Conservation (phyloP, 2,329 filamentous ascomycete species). For the Pezicula rhizophila region DNA sequence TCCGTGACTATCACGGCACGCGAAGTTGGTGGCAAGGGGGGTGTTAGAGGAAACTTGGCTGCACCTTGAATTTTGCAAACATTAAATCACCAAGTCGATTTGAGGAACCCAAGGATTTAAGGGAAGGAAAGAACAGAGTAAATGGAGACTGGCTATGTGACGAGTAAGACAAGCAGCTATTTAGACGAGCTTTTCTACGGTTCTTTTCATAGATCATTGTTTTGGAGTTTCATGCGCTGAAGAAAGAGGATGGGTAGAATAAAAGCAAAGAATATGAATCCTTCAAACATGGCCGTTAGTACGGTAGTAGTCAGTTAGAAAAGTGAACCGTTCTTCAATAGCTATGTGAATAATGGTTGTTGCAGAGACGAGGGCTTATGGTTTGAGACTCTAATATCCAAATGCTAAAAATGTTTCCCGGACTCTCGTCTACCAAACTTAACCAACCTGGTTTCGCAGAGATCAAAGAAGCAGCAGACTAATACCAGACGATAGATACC, state of each 20-base stretch:
- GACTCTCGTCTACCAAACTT: background rate
- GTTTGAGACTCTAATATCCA: no score
- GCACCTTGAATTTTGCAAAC: slow-evolving; percentile 18
- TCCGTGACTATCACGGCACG: slow-evolving; percentile 73
- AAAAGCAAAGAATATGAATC: background rate
- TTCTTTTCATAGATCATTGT: background rate
- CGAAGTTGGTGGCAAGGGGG: slow-evolving; percentile 59
- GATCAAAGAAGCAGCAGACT: no score
- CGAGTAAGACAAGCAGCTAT: no score
- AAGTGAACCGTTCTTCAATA: no score
- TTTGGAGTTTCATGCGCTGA: background rate
- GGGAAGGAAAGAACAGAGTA: no score
- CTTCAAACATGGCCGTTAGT: background rate
- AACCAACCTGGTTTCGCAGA: background rate
- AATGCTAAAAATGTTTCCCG: no score
- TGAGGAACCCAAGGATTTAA: background rate
- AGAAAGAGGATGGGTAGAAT: background rate
- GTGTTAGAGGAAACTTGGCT: slow-evolving; percentile 24
- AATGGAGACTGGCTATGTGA: no score
- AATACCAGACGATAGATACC: no score
- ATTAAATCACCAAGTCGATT: background rate
- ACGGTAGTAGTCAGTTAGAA: no score
- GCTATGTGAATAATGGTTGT: no score
- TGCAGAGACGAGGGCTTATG: no score
- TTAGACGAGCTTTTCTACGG: no score